These are phyloP conservation scores for Graphilbum sp. DNA, from an alignment of 2,329 filamentous ascomycete genomes.

Conservation along the genomic window DNA sequence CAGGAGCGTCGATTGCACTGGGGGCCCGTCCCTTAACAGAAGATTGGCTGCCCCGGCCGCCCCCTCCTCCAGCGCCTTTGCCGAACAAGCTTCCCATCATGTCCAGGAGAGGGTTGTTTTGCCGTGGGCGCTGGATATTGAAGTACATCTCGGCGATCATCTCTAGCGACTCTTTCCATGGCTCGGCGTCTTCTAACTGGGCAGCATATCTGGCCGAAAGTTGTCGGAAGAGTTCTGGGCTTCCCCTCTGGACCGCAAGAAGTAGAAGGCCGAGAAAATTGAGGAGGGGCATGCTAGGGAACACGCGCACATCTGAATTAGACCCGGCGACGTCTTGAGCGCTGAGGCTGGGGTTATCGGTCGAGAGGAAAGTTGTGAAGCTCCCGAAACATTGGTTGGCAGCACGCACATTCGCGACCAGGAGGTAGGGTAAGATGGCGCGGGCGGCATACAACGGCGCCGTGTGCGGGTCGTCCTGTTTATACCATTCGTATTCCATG, in stretches of 20 bases:
- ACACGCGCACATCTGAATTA: slow-evolving; percentile 61
- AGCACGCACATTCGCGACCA: slow-evolving; percentile 77
- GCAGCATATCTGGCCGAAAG: slow-evolving; percentile 65
- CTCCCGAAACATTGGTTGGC: slow-evolving; percentile 69
- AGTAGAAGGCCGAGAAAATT: slow-evolving; percentile 85
- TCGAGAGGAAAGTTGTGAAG: slow-evolving; percentile 51
- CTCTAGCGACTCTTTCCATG: slow-evolving; percentile 70
- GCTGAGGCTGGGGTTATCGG: slow-evolving; percentile 39
- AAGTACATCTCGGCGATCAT: slow-evolving; percentile 96
- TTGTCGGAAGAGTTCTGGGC: slow-evolving; percentile 63
- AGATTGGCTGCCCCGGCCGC: slow-evolving; percentile 25
- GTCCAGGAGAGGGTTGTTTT: slow-evolving; percentile 86
- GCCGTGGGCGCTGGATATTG: slow-evolving; percentile 69
- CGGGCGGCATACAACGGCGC: slow-evolving; percentile 76
- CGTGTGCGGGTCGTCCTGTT: slow-evolving; percentile 70
- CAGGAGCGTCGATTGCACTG: slow-evolving; percentile 25
- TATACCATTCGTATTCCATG: slow-evolving; percentile 91
- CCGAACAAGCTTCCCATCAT: slow-evolving; percentile 97
- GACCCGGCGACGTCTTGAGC: slow-evolving; percentile 68
- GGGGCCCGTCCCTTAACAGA: slow-evolving; percentile 23
- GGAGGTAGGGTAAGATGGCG: slow-evolving; percentile 76
- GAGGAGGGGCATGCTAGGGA: slow-evolving; percentile 79
- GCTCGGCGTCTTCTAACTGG: slow-evolving; percentile 59
- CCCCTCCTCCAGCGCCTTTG: slow-evolving; percentile 42
- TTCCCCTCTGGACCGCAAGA: slow-evolving; percentile 66